These are phyloP conservation scores for Chytriomyces sp. DNA, from an alignment of 192 early-diverging fungal species.

Conservation along the genomic window DNA sequence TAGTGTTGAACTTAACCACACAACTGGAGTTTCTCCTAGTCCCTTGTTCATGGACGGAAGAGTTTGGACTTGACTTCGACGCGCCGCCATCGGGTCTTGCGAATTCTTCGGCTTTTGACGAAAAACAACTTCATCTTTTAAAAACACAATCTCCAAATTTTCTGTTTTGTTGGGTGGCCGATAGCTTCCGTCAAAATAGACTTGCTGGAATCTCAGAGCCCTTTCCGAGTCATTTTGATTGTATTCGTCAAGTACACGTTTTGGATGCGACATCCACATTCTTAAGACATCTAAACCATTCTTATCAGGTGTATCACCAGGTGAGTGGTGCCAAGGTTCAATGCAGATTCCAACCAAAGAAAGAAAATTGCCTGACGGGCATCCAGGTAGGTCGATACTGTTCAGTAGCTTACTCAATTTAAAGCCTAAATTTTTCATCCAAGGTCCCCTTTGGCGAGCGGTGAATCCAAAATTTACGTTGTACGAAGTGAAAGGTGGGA, in stretches of 20 bases:
- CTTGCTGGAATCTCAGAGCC: constrained; percentile 41
- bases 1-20: constrained; percentile 50
- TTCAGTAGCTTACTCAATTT: constrained; percentile 40
- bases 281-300: constrained; percentile 54
- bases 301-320: constrained; percentile 50
- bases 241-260: constrained; percentile 56
- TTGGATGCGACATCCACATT: constrained; percentile 63
- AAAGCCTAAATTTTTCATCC: constrained; percentile 40
- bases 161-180: constrained; percentile 18
- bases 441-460: constrained; percentile 43
- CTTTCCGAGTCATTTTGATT: constrained; percentile 38
- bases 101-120: constrained; percentile 29
- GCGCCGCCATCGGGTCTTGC: constrained; percentile 24
- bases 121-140: constrained; percentile 45
- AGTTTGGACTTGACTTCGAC: constrained; percentile 31
- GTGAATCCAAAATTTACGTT: constrained; percentile 52
- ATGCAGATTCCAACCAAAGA: constrained; percentile 58
- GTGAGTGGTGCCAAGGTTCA: constrained; percentile 50
- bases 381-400: constrained; percentile 24
- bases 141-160: constrained; percentile 40
- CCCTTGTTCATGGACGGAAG: constrained; percentile 9
- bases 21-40: background rate
- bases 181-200: constrained; percentile 13
- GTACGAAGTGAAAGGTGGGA: constrained; percentile 41
- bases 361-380: constrained; percentile 39